Evolutionary conservation across 2,329 filamentous ascomycete genomes (phyloP), one percentile per base, ranked within the genome.

Genomic region (Pseudohalonectria lignicola): DNA sequence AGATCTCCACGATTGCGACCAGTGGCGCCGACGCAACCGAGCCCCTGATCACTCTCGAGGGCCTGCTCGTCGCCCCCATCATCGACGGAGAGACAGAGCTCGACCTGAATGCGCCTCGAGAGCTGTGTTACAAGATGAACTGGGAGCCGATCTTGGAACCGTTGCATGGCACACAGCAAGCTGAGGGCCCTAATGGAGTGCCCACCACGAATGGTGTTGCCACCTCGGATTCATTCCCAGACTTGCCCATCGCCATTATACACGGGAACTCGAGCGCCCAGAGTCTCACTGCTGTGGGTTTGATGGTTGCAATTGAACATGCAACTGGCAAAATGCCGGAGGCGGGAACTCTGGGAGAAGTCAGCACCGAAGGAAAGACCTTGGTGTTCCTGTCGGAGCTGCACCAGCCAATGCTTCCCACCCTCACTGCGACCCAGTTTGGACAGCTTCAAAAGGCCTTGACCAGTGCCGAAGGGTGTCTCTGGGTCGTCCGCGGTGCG

Each of bases 91-190:
- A 54, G 4, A 43, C 46, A 2, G 46, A 47, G 26, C 43, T 48
- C 2, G 53, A 57, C 13, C 38, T 39, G 8, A 23, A 11, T 3
- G 44, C 39, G 1, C 48, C 59, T n/a, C 53, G 61, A 3, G 59
- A 66, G 44, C 54, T 68, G 1, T 68, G 64, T 48, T 68, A 63
- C 50, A 67, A 63, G 47, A 39, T 64, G 12, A 54, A 63, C n/a
- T 68, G 64, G 64, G 63, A 66, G 33, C 58, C 54, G 0, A 40
- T 60, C n/a, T 48, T 57, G 1, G 51, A 57, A 18, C 47, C 49
- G 3, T 31, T 53, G 9, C 46, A 15, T 18, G 15, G 16, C 18
- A 21, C 11, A 16, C 36, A 3, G 12, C 34, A 4, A 20, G 28
- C 31, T 40, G 38, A 38, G 7, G 10, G 35, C 0, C 20, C 31